Base-by-base conservation (phyloP, 331 rosid genomes). In the Dryas integrifolia region DNA sequence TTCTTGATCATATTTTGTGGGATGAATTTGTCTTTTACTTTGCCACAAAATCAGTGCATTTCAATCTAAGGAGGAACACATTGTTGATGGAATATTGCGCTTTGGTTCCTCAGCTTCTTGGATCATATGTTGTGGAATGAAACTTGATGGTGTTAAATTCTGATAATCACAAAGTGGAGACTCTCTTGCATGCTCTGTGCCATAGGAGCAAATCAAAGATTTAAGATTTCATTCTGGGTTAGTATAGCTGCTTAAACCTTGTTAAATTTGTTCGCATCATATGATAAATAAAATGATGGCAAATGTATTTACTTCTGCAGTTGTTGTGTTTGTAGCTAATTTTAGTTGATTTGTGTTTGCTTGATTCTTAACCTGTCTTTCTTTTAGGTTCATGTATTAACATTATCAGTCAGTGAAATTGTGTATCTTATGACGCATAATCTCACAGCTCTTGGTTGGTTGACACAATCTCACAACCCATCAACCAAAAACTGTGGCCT, bases 91-190 rank as follows among this genome's bases (percentile, higher is more conserved):
- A 49, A 18, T 67, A 52, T 26, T 26, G 63, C 65, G 62, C 41
- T 53, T 74, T 64, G 47, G 56, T 40, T 38, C 46, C 66, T 56
- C 53, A 3, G 43, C 63, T 67, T 67, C 45, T 14, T 67, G 30
- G 30, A 16, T 67, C 58, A 2, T 6, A 10, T 65, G 3, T 44
- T 8, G 60, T 47, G 58, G 13, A 58, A 40, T 8, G 41, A 69
- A 52, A 26, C 30, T 26, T 26, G 30, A 57, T 57, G 41, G 26
- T 38, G 43, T 30, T 7, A 38, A 67, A 38, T 61, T 39, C 18
- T 38, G 12, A 46, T 39, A 12, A 49, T 49, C 53, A 49, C 52
- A 64, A 64, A 44, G n/a, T 45, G 50, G 70, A 65, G 41, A 5
- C 9, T 11, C 14, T 56, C 61, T 21, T 21, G 61, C 35, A 18